Evolutionary conservation across 1,139 yeast species (phyloP), one percentile per base, ranked within the genome.

Genomic region (Saccharomyces hybrid): DNA sequence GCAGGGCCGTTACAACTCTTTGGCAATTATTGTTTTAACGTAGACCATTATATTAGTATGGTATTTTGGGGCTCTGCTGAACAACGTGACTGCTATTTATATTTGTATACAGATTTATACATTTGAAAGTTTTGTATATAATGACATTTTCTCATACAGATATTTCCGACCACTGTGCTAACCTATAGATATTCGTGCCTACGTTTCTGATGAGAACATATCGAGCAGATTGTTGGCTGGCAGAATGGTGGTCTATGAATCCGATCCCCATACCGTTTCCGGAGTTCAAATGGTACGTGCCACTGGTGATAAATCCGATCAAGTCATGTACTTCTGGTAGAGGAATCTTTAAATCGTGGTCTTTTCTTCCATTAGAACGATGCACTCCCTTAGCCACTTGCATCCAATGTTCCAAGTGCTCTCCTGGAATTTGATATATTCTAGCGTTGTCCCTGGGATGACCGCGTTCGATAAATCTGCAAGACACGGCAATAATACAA

Each of bases 271-370:
- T 74, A 25, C 85, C 84, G 32, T 63, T 65, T 0, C 98, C 98
- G 9, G 73, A 65, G 4, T 74, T 72, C 46, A 91, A 72, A 63
- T 89, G 88, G 66, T 76, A 86, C 0, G 85, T 75, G 0, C 93
- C 96, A 38, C 87, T 80, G 0, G 96, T 87, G 2, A 88, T 80
- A 65, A 82, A 89, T 0, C 99, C 99, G 55, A 88, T 75, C 31
- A 89, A 71, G 55, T 80, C 60, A 9, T 71, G 66, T 1, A 74
- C 61, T 9, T 59, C 59, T 7, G 76, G 75, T 38, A 50, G 54
- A 48, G 61, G 65, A 46, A 57, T 64, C 5, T 56, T 53, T 34
- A 53, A 26, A 6, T 63, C 69, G 50, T 65, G 66, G 20, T 63
- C 56, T 29, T 59, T 53, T 53, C 59, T 61, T 38, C 75, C 69